These are phyloP conservation scores for Candida lessepsii DNA, from an alignment of 805 yeast species.

Conservation along the genomic window DNA sequence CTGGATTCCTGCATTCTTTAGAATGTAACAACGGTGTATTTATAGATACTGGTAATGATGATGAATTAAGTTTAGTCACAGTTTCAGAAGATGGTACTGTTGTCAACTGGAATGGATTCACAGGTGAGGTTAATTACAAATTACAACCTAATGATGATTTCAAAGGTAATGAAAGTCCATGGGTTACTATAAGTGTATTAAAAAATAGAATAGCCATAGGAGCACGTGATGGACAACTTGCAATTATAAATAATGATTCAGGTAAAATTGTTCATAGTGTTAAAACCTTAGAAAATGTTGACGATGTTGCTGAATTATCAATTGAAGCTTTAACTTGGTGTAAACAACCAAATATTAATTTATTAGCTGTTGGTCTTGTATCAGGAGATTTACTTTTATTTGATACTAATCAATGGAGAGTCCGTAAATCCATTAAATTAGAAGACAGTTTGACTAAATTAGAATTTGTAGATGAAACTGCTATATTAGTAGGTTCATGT, in stretches of 20 bases:
- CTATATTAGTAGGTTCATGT: conserved; percentile 64
- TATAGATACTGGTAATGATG: conserved; percentile 51
- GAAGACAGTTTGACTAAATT: conserved; percentile 86
- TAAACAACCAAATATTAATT: conserved; percentile 46
- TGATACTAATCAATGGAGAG: conserved; percentile 83
- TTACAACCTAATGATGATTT: conserved; percentile 59
- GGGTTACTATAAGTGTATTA: conserved; percentile 73
- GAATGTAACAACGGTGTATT: conserved; percentile 83
- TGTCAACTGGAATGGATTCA: conserved; percentile 86
- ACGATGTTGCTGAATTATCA: conserved; percentile 43
- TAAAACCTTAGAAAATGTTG: conserved; percentile 58
- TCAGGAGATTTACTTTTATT: conserved; percentile 82
- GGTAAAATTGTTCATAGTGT: conserved; percentile 70
- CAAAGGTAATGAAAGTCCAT: conserved; percentile 77
- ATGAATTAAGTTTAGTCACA: conserved; percentile 65
- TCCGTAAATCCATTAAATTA: conserved; percentile 61
- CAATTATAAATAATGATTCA: conserved; percentile 69
- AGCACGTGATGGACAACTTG: conserved; percentile 82
- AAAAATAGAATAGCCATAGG: conserved; percentile 70
- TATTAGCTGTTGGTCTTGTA: conserved; percentile 84
- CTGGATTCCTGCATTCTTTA: conserved; percentile 75
- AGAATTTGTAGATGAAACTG: conserved; percentile 58
- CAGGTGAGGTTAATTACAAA: conserved; percentile 67
- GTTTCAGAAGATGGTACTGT: conserved; percentile 83
- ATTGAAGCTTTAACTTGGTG: conserved; percentile 77